Percentiles rank a stretch among this genome's conserved stretches.
Conservation (phyloP, 2,329 filamentous ascomycete genomes). For the Exophiala bonariae region DNA sequence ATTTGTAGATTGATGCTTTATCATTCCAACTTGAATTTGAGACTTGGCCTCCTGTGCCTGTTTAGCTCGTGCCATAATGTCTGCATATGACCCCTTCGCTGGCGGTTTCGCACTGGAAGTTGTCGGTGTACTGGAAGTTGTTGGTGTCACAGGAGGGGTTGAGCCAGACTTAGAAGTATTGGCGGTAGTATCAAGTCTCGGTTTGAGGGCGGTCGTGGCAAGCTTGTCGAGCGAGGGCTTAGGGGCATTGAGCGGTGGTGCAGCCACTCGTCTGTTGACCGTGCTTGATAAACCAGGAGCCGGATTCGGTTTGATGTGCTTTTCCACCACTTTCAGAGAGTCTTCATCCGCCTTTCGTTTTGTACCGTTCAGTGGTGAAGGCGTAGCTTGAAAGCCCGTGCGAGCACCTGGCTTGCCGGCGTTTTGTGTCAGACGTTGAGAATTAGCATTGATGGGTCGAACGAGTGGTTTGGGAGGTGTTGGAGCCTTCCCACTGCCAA, state of each 20-base stretch:
- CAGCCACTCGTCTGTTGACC: slow-evolving; percentile 13
- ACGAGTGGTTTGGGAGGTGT: slow-evolving; percentile 22
- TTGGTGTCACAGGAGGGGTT: slow-evolving; percentile 14
- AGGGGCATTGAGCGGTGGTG: slow-evolving; percentile 20
- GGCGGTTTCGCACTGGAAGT: slow-evolving; percentile 15
- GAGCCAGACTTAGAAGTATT: slow-evolving; percentile 8
- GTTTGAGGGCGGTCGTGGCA: slow-evolving; percentile 5
- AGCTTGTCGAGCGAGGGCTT: slow-evolving; percentile 11
- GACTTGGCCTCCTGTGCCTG: slow-evolving; percentile 43
- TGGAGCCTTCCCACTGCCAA: slow-evolving; percentile 41
- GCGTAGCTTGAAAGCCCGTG: slow-evolving; percentile 6
- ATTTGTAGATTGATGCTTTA: slow-evolving; percentile 56
- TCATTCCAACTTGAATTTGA: slow-evolving; percentile 47
- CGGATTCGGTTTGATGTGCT: slow-evolving; percentile 21
- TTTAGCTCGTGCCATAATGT: slow-evolving; percentile 60
- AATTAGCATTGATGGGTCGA: slow-evolving; percentile 17
- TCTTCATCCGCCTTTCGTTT: slow-evolving; percentile 28
- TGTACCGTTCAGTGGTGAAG: slow-evolving; percentile 17
- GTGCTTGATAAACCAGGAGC: slow-evolving; percentile 11
- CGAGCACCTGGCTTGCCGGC: slow-evolving; percentile 10
- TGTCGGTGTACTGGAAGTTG: slow-evolving; percentile 6
- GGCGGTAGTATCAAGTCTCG: slow-evolving; percentile 11
- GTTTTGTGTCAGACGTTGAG: slow-evolving; percentile 9
- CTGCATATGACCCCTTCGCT: slow-evolving; percentile 60
- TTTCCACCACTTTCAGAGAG: slow-evolving; percentile 13